Conservation (phyloP, 2,329 filamentous ascomycete genomes). For the Daldinia eschscholtzii region DNA sequence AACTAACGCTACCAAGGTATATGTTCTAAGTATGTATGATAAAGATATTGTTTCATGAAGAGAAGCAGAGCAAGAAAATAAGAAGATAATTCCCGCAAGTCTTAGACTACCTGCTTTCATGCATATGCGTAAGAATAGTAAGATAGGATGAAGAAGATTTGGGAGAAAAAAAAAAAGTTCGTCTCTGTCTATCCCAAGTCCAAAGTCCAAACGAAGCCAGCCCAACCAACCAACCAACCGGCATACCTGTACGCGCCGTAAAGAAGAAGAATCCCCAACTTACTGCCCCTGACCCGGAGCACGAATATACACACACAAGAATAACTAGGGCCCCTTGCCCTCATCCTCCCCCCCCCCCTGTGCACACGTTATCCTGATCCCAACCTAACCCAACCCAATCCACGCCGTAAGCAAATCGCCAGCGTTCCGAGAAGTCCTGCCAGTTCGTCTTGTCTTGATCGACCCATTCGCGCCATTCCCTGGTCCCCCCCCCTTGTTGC, state of each 20-base stretch:
- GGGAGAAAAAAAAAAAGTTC: not conserved
- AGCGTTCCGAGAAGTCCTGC: not conserved
- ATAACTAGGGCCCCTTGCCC: not conserved
- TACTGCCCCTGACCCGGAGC: not conserved
- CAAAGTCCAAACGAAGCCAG: conserved; percentile 3
- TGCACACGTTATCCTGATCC: not conserved
- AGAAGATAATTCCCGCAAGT: not conserved
- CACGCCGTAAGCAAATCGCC: not conserved
- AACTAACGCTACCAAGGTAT: not conserved
- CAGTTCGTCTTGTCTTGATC: not conserved
- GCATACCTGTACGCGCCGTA: not conserved
- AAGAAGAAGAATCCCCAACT: not conserved
- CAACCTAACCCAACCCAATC: not conserved
- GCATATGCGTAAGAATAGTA: not conserved
- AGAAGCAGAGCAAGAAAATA: not conserved
- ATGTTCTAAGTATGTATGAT: not conserved
- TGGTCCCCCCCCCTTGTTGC: not conserved
- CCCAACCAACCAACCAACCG: not conserved
- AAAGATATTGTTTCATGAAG: too few relatives aligned
- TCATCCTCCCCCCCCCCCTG: not conserved
- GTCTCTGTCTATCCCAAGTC: conserved; percentile 26
- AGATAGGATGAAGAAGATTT: not conserved
- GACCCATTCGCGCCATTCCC: not conserved
- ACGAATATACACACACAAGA: not conserved
- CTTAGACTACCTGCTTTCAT: not conserved